Base-by-base conservation (phyloP, 441 rosid species). In the Brassica hybrid region DNA sequence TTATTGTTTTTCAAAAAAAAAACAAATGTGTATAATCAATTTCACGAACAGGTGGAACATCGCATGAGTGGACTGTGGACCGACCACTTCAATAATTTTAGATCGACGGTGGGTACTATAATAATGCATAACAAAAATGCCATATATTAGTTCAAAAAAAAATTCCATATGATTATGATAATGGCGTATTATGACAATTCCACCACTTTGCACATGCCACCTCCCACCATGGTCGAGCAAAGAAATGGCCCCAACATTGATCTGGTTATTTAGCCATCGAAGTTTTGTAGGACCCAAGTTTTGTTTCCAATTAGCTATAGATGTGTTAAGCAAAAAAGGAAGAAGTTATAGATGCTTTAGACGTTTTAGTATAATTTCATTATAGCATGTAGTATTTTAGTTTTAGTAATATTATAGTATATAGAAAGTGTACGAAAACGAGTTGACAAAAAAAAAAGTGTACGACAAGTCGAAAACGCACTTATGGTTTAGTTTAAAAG, bases 161-260 rank as follows among this genome's bases (percentile, higher is more conserved):
- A 30, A 30, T 30, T 30, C 34, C 34, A 30, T 62, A 52, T 69
- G 52, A 50, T 45, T 54, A 30, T 30, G 66, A 70, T 76, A 77
- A 43, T 77, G 76, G 72, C 34, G 8, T 30, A 43, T 69, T 52
- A 77, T 77, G 27, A 71, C 76, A 67, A 71, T 71, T 71, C 76
- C 74, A 77, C 72, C 52, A 77, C 80, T 64, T 65, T 65, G 62
- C 80, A 77, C 76, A 77, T 77, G 80, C 76, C 72, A 71, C 72
- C 36, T 77, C 71, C 50, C 18, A 64, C 25, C 69, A 76, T 52
- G 59, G 70, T 76, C 64, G 57, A 64, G 66, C 71, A 70, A 56
- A 58, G n/a, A 63, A 63, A 56, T 54, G 75, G 50, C 66, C 75
- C 71, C 71, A 30, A 38, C 48, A 41, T 41, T 38, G 16, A 65